Conservation (phyloP, 148 eudicot species). For the Amaranthus cruentus region DNA sequence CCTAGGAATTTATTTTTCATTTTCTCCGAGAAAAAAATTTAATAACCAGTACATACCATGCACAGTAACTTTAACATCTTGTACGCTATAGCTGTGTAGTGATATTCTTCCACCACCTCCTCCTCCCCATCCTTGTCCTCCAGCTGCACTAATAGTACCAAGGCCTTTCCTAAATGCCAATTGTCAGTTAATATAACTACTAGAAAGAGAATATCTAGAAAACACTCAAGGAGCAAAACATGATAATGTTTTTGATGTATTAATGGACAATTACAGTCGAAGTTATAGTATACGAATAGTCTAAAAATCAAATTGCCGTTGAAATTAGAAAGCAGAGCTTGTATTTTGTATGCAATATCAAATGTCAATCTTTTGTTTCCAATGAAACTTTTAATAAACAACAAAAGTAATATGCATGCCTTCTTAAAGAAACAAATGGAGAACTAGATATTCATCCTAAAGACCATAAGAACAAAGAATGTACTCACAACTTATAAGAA, state of each 20-base stretch:
- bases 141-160: constrained; percentile 80
- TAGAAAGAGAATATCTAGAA: too few relatives aligned
- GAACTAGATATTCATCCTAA: background rate
- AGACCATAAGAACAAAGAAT: constrained; percentile 7
- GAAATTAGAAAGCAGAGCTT: too few relatives aligned
- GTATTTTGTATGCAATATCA: too few relatives aligned
- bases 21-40: background rate
- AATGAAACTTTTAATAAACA: too few relatives aligned
- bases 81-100: constrained; percentile 65
- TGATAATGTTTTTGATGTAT: too few relatives aligned
- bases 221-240: too few relatives aligned
- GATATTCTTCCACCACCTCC: constrained; percentile 90
- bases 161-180: constrained; percentile 50
- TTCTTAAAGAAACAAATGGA: background rate
- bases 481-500: constrained; percentile 73
- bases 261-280: too few relatives aligned
- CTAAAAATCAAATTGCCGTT: too few relatives aligned
- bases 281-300: too few relatives aligned
- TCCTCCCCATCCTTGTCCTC: constrained; percentile 87
- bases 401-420: background rate
- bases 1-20: background rate
- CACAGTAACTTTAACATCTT: constrained; percentile 61
- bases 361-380: too few relatives aligned
- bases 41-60: constrained; percentile 54
- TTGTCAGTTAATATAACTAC: too few relatives aligned